Evolutionary conservation across 352 stramenopile genomes (phyloP).

Genomic region (Phytopythium vexans): DNA sequence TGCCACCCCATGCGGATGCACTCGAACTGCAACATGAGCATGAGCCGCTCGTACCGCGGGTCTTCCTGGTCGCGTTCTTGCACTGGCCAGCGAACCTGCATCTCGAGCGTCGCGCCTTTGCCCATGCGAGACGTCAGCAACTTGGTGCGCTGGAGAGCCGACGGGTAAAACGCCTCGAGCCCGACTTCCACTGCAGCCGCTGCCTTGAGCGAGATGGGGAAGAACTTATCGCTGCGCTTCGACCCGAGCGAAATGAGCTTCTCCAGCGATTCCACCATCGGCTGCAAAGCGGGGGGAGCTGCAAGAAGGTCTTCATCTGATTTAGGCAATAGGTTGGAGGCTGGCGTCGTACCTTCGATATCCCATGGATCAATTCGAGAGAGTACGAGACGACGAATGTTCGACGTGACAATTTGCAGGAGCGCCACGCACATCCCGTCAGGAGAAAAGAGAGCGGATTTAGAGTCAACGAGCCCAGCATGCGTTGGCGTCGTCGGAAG

Average conservation of each 20-base stretch:
- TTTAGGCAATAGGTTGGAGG: conserved; percentile 55
- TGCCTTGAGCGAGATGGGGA: conserved; percentile 78
- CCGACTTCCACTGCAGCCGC: conserved; percentile 81
- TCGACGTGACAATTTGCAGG: conserved; percentile 73
- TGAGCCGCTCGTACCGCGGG: conserved; percentile 79
- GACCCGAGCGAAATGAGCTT: conserved; percentile 77
- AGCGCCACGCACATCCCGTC: conserved; percentile 69
- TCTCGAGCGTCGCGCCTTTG: conserved; percentile 75
- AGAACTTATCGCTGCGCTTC: conserved; percentile 79
- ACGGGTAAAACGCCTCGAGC: conserved; percentile 86
- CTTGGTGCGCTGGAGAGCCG: conserved; percentile 76
- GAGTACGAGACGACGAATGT: conserved; percentile 78
- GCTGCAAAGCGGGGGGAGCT: conserved; percentile 57
- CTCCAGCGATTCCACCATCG: conserved; percentile 63
- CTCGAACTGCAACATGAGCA: conserved; percentile 86
- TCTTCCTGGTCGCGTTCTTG: conserved; percentile 86
- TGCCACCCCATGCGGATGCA: conserved; percentile 71
- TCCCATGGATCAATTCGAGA: conserved; percentile 73
- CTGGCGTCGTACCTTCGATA: conserved; percentile 46
- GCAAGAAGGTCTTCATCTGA: conserved; percentile 40
- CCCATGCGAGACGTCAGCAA: conserved; percentile 82
- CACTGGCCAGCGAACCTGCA: conserved; percentile 85
- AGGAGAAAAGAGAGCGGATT: conserved; percentile 34
- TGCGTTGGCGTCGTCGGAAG: conserved; percentile 1
- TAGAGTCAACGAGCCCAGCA: background rate